phyloP scores from a whole-genome alignment of 257 asterid genomes.

The Verbascum thapsus region DNA sequence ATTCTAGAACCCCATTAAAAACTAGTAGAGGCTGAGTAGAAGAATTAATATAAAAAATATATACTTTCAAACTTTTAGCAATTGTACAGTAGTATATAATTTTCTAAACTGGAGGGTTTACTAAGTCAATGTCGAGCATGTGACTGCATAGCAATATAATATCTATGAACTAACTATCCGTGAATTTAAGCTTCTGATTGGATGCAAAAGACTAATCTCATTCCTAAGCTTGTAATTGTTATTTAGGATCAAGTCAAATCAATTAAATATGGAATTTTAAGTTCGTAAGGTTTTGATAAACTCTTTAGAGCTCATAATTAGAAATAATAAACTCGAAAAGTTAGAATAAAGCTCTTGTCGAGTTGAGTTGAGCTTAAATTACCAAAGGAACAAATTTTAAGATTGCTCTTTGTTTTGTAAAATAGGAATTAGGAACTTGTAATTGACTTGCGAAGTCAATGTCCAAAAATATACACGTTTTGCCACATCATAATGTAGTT shows the following conservation, averaged over 20 bases:
- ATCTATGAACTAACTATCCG: neutral
- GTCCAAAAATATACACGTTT: neutral
- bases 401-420: neutral
- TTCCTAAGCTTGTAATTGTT: no score
- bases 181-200: neutral
- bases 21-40: neutral
- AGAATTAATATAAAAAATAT: neutral
- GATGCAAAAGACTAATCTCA: neutral
- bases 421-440: neutral
- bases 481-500: conserved; percentile 1
- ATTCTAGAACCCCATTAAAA: no score
- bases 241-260: no score
- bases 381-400: no score
- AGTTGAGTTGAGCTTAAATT: no score
- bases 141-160: conserved; percentile 3
- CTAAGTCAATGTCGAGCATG: conserved; percentile 34
- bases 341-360: no score
- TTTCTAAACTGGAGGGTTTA: neutral
- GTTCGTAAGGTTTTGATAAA: no score
- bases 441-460: conserved; percentile 5
- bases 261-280: no score
- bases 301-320: no score
- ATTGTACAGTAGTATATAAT: neutral
- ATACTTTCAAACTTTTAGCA: conserved; percentile 12
- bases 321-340: no score